Conservation (phyloP, 306 rosid genomes). For the Quercus ilex region DNA sequence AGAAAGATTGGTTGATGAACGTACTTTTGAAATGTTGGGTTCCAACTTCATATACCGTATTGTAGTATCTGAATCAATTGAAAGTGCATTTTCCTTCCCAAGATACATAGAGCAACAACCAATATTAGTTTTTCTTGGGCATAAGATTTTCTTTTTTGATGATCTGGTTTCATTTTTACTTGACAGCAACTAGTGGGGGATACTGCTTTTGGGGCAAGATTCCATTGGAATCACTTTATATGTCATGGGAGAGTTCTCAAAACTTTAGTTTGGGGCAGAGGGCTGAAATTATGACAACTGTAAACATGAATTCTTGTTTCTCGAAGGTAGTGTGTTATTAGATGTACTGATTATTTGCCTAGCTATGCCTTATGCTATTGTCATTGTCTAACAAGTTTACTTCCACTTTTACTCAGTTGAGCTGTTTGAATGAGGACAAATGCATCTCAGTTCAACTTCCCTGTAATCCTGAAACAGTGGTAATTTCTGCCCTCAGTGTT, state of each 20-base stretch:
- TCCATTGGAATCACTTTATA: slow-evolving; percentile 55
- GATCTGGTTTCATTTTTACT: slow-evolving; percentile 24
- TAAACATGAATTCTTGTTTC: slow-evolving; percentile 61
- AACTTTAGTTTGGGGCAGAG: slow-evolving; percentile 57
- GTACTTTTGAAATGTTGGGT: not conserved
- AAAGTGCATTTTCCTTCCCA: not conserved
- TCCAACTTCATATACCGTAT: not conserved
- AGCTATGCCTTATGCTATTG: not conserved
- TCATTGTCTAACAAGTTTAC: not conserved
- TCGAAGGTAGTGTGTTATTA: slow-evolving; percentile 51
- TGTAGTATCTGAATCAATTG: not conserved
- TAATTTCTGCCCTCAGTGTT: slow-evolving; percentile 35
- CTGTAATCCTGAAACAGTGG: slow-evolving; percentile 42
- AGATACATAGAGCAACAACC: not conserved
- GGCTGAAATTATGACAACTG: slow-evolving; percentile 49
- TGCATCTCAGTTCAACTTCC: slow-evolving; percentile 54
- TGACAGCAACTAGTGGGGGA: slow-evolving; percentile 54
- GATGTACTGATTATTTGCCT: slow-evolving; percentile 15
- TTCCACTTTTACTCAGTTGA: slow-evolving; percentile 42
- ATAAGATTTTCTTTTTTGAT: not conserved
- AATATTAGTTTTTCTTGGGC: not conserved
- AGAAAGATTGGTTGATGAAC: not conserved
- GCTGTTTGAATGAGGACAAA: slow-evolving; percentile 46
- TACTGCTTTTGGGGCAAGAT: slow-evolving; percentile 64
- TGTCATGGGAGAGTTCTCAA: slow-evolving; percentile 51